These are phyloP conservation scores for Fusarium siculi DNA, from an alignment of 2,329 filamentous ascomycete species.

Conservation along the genomic window DNA sequence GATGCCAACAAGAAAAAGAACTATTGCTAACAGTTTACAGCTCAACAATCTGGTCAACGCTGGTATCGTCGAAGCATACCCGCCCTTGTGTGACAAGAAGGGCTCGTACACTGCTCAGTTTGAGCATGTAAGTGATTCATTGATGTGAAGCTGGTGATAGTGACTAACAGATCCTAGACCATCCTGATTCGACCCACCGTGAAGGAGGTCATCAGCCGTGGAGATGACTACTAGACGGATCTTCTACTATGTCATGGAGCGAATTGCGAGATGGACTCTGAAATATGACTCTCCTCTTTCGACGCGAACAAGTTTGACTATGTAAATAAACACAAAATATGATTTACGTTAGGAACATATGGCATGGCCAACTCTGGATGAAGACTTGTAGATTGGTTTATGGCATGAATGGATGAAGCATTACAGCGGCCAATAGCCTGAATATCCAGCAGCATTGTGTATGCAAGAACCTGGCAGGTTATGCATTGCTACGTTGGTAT, in stretches of 20 bases:
- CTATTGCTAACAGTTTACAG: constrained; percentile 52
- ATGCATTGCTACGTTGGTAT: constrained; percentile 20
- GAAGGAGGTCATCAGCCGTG: constrained; percentile 88
- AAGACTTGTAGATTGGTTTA: not conserved
- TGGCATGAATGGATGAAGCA: not conserved
- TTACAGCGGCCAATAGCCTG: not conserved
- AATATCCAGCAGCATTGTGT: not conserved
- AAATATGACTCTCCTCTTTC: constrained; percentile 44
- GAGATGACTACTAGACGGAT: constrained; percentile 77
- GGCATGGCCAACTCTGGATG: not conserved
- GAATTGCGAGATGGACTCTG: constrained; percentile 41
- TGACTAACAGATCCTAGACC: constrained; percentile 60
- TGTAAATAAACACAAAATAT: constrained; percentile 5
- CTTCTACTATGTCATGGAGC: not conserved
- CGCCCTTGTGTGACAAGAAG: constrained; percentile 89
- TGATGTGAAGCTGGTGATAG: not conserved
- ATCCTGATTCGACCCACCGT: constrained; percentile 81
- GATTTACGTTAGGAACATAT: constrained; percentile 4
- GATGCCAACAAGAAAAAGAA: not conserved
- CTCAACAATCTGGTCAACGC: constrained; percentile 85
- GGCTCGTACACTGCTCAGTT: constrained; percentile 95
- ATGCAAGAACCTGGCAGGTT: not conserved
- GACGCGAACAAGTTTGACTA: constrained; percentile 16
- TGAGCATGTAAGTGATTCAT: constrained; percentile 79
- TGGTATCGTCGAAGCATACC: constrained; percentile 90